Percentiles rank a stretch among this genome's conserved stretches.
phyloP scores from a whole-genome alignment of 2,329 filamentous ascomycete genomes.

The Rutstroemia sp. region DNA sequence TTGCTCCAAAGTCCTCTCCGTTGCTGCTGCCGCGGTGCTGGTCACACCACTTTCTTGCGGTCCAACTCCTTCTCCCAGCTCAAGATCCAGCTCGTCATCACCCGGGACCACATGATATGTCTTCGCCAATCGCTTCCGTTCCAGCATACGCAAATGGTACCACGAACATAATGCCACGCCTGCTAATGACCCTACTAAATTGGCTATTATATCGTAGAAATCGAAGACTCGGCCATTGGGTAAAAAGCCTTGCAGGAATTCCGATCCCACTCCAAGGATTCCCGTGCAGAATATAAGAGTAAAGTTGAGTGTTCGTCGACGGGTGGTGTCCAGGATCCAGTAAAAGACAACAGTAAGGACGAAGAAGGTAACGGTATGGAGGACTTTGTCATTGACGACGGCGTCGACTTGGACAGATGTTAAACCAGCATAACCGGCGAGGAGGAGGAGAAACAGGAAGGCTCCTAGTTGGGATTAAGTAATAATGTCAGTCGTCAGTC shows the following conservation, averaged over 20 bases:
- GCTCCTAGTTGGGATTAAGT: conserved; percentile 42
- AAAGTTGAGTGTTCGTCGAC: conserved; percentile 76
- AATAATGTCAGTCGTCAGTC: conserved; percentile 12
- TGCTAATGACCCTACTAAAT: conserved; percentile 68
- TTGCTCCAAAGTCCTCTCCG: conserved; percentile 54
- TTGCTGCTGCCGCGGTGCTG: conserved; percentile 29
- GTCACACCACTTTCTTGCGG: conserved; percentile 60
- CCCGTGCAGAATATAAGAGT: conserved; percentile 75
- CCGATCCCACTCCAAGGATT: conserved; percentile 62
- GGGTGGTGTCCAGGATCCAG: conserved; percentile 90
- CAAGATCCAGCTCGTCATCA: conserved; percentile 57
- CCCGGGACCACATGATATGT: conserved; percentile 65
- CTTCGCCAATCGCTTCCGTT: conserved; percentile 69
- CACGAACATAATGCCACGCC: conserved; percentile 71
- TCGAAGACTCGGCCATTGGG: conserved; percentile 69
- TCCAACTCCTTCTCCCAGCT: conserved; percentile 56
- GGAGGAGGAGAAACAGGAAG: conserved; percentile 63
- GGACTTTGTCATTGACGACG: conserved; percentile 77
- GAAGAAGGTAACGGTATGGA: conserved; percentile 88
- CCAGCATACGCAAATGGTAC: conserved; percentile 95
- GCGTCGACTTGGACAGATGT: conserved; percentile 50
- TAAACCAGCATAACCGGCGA: conserved; percentile 74
- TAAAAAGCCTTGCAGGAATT: conserved; percentile 67
- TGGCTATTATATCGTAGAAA: conserved; percentile 78
- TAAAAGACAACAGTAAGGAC: conserved; percentile 82